Evolutionary conservation across 768 basidiomycete genomes (phyloP).

Genomic region (Lactifluus volemus): DNA sequence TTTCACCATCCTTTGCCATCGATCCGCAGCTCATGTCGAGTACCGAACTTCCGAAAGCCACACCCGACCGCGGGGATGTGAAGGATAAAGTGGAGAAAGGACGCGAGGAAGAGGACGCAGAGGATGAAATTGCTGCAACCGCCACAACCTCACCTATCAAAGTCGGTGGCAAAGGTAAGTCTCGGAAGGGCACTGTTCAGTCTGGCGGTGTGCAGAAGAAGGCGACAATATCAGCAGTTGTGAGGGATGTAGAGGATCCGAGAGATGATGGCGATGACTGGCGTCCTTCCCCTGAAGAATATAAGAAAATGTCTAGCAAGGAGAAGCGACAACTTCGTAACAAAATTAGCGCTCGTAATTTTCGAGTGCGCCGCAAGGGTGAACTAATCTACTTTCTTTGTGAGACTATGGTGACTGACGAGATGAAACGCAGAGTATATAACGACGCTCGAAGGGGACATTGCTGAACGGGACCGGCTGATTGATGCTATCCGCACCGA

Average conservation of each 20-base stretch:
- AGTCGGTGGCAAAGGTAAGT: conserved; percentile 40
- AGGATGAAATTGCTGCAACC: conserved; percentile 15
- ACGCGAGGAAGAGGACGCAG: conserved; percentile 30
- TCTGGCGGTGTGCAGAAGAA: conserved; percentile 69
- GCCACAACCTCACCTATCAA: conserved; percentile 25
- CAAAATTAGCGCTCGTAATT: conserved; percentile 94
- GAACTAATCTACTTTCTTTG: conserved; percentile 16
- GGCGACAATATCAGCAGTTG: conserved; percentile 26
- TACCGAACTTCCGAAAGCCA: conserved; percentile 36
- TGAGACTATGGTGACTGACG: not conserved
- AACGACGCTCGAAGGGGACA: conserved; percentile 86
- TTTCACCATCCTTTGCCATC: conserved; percentile 39
- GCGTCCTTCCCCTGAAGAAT: conserved; percentile 86
- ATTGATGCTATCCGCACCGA: conserved; percentile 83
- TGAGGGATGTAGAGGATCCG: conserved; percentile 39
- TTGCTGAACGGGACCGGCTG: conserved; percentile 85
- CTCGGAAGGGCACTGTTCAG: conserved; percentile 61
- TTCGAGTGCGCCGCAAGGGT: conserved; percentile 93
- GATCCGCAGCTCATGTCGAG: conserved; percentile 74
- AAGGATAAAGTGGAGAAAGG: conserved; percentile 27
- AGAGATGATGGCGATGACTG: conserved; percentile 62
- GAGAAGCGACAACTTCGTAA: conserved; percentile 95
- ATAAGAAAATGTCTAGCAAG: conserved; percentile 91
- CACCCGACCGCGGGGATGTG: conserved; percentile 33
- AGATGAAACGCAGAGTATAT: conserved; percentile 65